phyloP scores from a whole-genome alignment of 768 basidiomycete genomes.

The Suillus hirtellus region DNA sequence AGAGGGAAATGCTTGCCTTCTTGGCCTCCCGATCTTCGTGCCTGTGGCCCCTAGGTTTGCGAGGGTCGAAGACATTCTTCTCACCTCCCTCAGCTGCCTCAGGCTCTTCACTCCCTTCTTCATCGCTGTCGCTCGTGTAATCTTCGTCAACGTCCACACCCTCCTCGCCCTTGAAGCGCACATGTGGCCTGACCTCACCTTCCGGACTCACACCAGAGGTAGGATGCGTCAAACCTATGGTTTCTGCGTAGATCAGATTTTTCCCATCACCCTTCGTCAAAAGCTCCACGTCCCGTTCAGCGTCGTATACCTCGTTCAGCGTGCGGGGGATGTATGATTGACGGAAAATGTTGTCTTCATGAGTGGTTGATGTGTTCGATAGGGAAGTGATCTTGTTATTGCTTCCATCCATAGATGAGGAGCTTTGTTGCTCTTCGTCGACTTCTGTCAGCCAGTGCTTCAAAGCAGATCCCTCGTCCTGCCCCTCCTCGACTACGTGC shows the following conservation, averaged over 20 bases:
- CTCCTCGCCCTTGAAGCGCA: constrained; percentile 24
- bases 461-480: constrained; percentile 32
- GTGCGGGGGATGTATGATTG: constrained; percentile 91
- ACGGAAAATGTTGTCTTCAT: constrained; percentile 89
- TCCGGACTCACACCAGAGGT: constrained; percentile 15
- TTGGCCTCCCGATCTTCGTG: constrained; percentile 91
- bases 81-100: constrained; percentile 28
- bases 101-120: constrained; percentile 35
- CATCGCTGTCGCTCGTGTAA: constrained; percentile 34
- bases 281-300: constrained; percentile 86
- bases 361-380: constrained; percentile 34
- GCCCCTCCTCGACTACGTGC: constrained; percentile 34
- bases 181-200: constrained; percentile 13
- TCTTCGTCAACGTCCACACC: constrained; percentile 25
- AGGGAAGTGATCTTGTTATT: constrained; percentile 13
- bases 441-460: constrained; percentile 50
- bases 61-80: constrained; percentile 38
- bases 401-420: constrained; percentile 16
- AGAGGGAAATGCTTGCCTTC: constrained; percentile 54
- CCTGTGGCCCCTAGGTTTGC: constrained; percentile 80
- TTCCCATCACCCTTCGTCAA: constrained; percentile 68
- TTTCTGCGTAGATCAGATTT: constrained; percentile 82
- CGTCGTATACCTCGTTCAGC: constrained; percentile 90
- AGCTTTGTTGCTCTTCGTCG: constrained; percentile 24
- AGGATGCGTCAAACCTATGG: constrained; percentile 73